Percentiles rank a stretch among this genome's conserved stretches.
phyloP scores from a whole-genome alignment of 768 basidiomycete genomes.

The Mrakia blollopis region DNA sequence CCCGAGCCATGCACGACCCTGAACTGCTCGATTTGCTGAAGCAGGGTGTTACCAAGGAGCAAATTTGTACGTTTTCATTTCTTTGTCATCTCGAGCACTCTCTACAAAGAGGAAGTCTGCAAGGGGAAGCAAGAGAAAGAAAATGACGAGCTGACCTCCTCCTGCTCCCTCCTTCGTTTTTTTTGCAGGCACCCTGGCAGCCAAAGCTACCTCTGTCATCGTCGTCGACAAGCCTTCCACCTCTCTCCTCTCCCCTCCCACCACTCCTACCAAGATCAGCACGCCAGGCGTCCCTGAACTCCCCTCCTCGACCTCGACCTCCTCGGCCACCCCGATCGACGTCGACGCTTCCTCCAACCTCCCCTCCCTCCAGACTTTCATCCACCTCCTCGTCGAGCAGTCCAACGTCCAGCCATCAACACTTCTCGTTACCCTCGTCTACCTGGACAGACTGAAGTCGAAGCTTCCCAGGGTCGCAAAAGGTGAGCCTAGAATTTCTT shows the following conservation, averaged over 20 bases:
- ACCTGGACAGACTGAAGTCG: conserved; percentile 75
- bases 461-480: conserved; percentile 78
- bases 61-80: conserved; percentile 56
- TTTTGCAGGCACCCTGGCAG: conserved; percentile 60
- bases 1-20: conserved; percentile 68
- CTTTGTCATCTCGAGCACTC: not conserved
- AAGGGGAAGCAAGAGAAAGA: not conserved
- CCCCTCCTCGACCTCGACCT: not conserved
- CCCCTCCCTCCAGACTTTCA: conserved; percentile 76
- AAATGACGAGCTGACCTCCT: not conserved
- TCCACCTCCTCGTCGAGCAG: conserved; percentile 67
- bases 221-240: conserved; percentile 53
- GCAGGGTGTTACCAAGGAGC: conserved; percentile 70
- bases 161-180: not conserved
- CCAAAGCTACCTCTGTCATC: conserved; percentile 70
- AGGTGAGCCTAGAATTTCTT: conserved; percentile 52
- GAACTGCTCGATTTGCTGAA: conserved; percentile 72
- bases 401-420: conserved; percentile 89
- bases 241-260: conserved; percentile 61
- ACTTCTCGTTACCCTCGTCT: conserved; percentile 81
- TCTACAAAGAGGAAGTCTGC: not conserved
- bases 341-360: conserved; percentile 19
- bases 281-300: conserved; percentile 41
- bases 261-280: conserved; percentile 55
- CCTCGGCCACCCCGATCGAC: conserved; percentile 5